Base-by-base conservation (phyloP, 163 green algal genomes). In the Chloromonas sp. region DNA sequence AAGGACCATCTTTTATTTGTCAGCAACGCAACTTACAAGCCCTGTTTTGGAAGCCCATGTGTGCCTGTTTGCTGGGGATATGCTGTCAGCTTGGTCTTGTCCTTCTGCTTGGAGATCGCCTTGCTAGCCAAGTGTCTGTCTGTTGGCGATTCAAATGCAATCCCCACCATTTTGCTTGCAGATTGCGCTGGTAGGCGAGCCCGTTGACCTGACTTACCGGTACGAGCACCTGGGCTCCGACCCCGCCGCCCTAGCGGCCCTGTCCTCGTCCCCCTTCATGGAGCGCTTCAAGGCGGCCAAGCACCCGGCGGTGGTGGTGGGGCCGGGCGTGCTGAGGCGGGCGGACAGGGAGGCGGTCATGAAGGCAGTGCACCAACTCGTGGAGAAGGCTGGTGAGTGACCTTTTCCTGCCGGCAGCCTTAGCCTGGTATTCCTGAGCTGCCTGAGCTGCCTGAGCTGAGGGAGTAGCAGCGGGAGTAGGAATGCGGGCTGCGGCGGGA, bases 181-280 rank as follows among this genome's bases (percentile, higher is more conserved):
- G 89, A 87, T 99, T 14, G 94, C 87, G 5, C 71, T 93, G 57
- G 87, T 99, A 13, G 96, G 96, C 15, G 88, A 91, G 79, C 14
- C 87, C 3, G 88, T 94, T 58, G 96, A 99, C 88, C 94, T 99
- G 81, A 99, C 95, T 1, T 99, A 98, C 91, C 89, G 90, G 11
- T 94, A 95, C 85, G 87, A 96, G 79, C 88, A 98, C 84, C 89
- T 99, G 70, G 97, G 97, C 77, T 88, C 92, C 60, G 91, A 93
- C 36, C 86, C 92, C 1, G 90, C 87, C 1, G 91, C 93, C 2
- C 90, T 99, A 59, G 86, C 91, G 58, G 85, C 91, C 60, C 84
- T 98, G 70, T 89, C 91, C 61, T 92, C 90, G 15, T 82, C 90
- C 60, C 84, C 89, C 2, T 96, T 95, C 86, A 58, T 91, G 1